Percentiles rank a stretch among this genome's conserved stretches.
These are phyloP conservation scores for Zanthoxylum bungeanum DNA, from an alignment of 345 rosid species.

Conservation along the genomic window DNA sequence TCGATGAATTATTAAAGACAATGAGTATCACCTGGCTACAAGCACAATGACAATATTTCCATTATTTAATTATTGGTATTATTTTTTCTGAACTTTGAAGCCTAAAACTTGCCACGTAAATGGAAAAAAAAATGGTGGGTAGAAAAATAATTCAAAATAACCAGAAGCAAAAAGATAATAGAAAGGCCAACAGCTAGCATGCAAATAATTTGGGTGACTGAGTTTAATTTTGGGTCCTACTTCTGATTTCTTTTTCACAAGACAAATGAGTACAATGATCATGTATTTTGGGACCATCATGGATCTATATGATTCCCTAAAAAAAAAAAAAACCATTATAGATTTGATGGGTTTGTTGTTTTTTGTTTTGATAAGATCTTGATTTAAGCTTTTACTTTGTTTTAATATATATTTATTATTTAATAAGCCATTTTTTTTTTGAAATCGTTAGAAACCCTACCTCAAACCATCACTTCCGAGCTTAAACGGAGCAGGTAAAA, in stretches of 20 bases:
- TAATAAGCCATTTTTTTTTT: no score
- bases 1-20: no score
- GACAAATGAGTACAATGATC: constrained; percentile 2
- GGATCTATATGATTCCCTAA: neutral
- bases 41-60: no score
- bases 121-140: neutral
- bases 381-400: neutral
- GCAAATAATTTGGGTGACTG: neutral
- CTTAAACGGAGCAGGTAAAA: no score
- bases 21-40: no score
- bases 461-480: no score
- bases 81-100: constrained; percentile 4
- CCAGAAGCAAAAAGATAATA: neutral
- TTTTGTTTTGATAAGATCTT: neutral
- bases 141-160: neutral
- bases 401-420: neutral
- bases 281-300: constrained; percentile 7
- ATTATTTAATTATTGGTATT: no score
- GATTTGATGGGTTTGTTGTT: neutral
- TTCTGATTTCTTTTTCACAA: neutral
- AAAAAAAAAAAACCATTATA: neutral
- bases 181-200: neutral
- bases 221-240: neutral
- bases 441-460: no score
- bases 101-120: constrained; percentile 1